Conservation (phyloP, 345 rosid genomes). For the Eucalyptus coolabah region DNA sequence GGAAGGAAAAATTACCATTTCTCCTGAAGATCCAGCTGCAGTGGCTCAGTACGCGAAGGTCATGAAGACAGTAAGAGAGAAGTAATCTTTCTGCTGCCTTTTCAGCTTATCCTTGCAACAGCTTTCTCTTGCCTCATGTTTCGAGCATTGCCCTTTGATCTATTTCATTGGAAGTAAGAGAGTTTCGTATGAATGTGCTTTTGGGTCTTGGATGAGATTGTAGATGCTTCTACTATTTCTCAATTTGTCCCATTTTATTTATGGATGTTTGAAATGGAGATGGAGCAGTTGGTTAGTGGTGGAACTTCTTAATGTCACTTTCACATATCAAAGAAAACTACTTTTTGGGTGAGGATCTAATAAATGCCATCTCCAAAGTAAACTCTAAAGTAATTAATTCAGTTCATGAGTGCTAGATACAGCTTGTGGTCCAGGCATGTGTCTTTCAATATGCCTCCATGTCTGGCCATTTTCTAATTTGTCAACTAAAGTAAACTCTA, state of each 20-base stretch:
- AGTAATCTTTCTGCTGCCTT: slow-evolving; percentile 31
- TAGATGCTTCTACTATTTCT: background rate
- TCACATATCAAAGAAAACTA: background rate
- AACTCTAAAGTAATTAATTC: no score
- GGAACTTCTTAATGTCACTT: background rate
- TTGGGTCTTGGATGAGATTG: background rate
- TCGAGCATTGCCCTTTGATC: background rate
- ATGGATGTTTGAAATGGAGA: background rate
- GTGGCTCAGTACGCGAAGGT: slow-evolving; percentile 79
- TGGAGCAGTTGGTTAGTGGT: background rate
- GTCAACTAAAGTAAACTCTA: no score
- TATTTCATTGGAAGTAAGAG: background rate
- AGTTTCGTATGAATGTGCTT: background rate
- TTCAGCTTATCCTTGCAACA: background rate
- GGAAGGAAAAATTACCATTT: slow-evolving; percentile 87
- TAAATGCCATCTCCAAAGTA: background rate
- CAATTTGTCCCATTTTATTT: background rate
- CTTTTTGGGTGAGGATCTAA: background rate
- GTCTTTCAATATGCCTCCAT: no score
- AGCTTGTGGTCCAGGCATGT: no score
- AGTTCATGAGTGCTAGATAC: no score
- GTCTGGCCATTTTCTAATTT: no score
- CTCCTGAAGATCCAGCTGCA: slow-evolving; percentile 81
- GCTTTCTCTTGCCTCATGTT: background rate
- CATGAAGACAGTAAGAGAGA: slow-evolving; percentile 82